Base-by-base conservation (phyloP, 2,329 filamentous ascomycete genomes). In the Dactylellina leptospora region DNA sequence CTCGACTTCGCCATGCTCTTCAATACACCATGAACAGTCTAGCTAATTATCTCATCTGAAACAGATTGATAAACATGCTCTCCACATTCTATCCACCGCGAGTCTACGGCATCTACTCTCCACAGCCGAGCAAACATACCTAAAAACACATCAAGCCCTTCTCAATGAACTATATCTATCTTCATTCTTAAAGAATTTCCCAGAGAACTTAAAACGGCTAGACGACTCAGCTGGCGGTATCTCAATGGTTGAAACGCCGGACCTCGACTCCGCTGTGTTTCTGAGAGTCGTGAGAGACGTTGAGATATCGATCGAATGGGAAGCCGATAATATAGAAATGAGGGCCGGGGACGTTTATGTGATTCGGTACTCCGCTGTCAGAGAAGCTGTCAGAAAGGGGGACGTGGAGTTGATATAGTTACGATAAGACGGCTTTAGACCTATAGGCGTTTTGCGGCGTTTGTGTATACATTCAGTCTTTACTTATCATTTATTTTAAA, bases 141-240 rank as follows among this genome's bases (percentile, higher is more conserved):
- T 96, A 0, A 90, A 88, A 4, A 85, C 90, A 10, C 93, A 97
- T 78, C 91, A 96, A 79, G 86, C 90, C 6, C 84, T 99, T 1
- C 84, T 97, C 16, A 88, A 93, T 63, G 85, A 87, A 56, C 93
- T 97, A 80, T 97, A 96, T 81, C 84, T 90, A 3, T 85, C 88
- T 0, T 93, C 91, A 0, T 99, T 99, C 78, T 84, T 99, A 13
- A 85, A 84, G 0, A 87, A 89, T 10, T 97, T 99, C 76, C 95
- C 95, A 0, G 81, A 86, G 11, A 84, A 86, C 47, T 80, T 99
- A 76, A 90, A 93, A 79, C 88, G 92, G 75, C 82, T 99, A 59
- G 96, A 97, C 80, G 95, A 99, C 81, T 91, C 90, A 11, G 88
- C 90, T 0, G 93, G 92, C 27, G 93, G 93, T 8, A 88, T 93